phyloP scores from a whole-genome alignment of 768 basidiomycete genomes.

The Phlebiopsis gigantea region DNA sequence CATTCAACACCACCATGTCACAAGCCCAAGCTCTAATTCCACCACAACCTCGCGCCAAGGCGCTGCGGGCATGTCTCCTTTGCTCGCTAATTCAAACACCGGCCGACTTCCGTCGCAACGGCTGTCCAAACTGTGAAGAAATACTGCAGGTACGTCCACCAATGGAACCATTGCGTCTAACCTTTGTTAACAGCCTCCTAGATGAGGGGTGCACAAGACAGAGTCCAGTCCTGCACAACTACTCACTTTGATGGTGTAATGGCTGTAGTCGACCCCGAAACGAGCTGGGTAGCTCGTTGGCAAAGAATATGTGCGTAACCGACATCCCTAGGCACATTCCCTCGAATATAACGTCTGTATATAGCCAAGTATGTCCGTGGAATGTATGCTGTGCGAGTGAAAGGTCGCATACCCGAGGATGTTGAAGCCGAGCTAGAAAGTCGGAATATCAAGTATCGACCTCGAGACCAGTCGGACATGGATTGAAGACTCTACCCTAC shows the following conservation, averaged over 20 bases:
- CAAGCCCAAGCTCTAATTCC: conserved; percentile 41
- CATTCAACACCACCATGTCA: conserved; percentile 15
- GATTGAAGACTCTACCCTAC: conserved; percentile 36
- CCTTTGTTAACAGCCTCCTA: conserved; percentile 25
- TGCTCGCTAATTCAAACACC: conserved; percentile 89
- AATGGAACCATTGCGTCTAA: not conserved
- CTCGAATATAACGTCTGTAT: conserved; percentile 1
- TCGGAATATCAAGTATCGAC: conserved; percentile 79
- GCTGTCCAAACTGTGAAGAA: conserved; percentile 98
- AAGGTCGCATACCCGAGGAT: conserved; percentile 80
- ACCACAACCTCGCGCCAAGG: conserved; percentile 57
- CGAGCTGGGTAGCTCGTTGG: conserved; percentile 96
- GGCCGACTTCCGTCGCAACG: conserved; percentile 74
- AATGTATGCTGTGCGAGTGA: conserved; percentile 90
- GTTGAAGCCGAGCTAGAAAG: conserved; percentile 76
- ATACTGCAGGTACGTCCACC: conserved; percentile 70
- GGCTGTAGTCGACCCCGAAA: conserved; percentile 77
- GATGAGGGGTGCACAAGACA: conserved; percentile 86
- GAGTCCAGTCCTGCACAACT: conserved; percentile 83
- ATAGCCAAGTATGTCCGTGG: conserved; percentile 87
- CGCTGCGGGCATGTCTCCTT: conserved; percentile 85
- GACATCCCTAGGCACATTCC: conserved; percentile 1
- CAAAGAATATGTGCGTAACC: conserved; percentile 79
- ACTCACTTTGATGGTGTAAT: conserved; percentile 91
- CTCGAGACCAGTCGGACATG: conserved; percentile 73